These are phyloP conservation scores for Saxophila tyrrhenica DNA, from an alignment of 495 filamentous ascomycete species.

Conservation along the genomic window DNA sequence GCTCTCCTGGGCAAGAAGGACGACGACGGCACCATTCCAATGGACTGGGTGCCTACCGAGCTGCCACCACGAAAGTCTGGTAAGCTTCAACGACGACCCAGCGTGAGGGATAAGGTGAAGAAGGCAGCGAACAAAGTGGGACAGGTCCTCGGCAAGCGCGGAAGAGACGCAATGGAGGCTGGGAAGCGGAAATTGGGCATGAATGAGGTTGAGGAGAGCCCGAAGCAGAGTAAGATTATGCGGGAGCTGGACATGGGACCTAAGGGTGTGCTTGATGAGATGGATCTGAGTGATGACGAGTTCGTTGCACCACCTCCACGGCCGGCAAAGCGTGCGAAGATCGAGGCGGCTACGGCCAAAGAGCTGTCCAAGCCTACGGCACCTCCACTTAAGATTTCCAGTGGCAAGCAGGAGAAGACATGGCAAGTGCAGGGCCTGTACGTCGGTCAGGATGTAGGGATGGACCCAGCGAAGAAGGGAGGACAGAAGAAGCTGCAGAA, in stretches of 20 bases:
- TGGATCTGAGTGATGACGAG: slow-evolving; percentile 33
- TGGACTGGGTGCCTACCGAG: slow-evolving; percentile 5
- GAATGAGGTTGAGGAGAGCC: slow-evolving; percentile 8
- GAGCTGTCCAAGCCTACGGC: slow-evolving; percentile 33
- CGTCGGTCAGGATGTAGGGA: slow-evolving; percentile 62
- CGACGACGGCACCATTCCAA: slow-evolving; percentile 4
- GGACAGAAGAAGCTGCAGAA: slow-evolving; percentile 54
- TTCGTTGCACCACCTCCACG: slow-evolving; percentile 18
- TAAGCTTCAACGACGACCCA: slow-evolving; percentile 12
- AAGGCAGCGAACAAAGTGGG: slow-evolving; percentile 16
- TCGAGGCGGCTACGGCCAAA: slow-evolving; percentile 27
- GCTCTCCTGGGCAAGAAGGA: slow-evolving; percentile 5
- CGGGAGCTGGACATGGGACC: slow-evolving; percentile 17
- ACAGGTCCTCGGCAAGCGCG: slow-evolving; percentile 44
- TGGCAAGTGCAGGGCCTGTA: slow-evolving; percentile 82
- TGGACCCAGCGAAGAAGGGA: slow-evolving; percentile 33
- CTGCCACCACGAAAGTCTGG: neutral
- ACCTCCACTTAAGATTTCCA: slow-evolving; percentile 13
- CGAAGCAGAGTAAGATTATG: slow-evolving; percentile 9
- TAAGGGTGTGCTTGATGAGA: slow-evolving; percentile 16
- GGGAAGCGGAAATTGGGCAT: slow-evolving; percentile 31
- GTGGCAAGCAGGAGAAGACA: slow-evolving; percentile 26
- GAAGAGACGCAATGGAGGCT: slow-evolving; percentile 34
- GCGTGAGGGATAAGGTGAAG: slow-evolving; percentile 18
- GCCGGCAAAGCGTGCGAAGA: slow-evolving; percentile 30